Percentiles rank a stretch among this genome's conserved stretches.
These are phyloP conservation scores for Diaporthe helianthi DNA, from an alignment of 2,329 filamentous ascomycete species.

Conservation along the genomic window DNA sequence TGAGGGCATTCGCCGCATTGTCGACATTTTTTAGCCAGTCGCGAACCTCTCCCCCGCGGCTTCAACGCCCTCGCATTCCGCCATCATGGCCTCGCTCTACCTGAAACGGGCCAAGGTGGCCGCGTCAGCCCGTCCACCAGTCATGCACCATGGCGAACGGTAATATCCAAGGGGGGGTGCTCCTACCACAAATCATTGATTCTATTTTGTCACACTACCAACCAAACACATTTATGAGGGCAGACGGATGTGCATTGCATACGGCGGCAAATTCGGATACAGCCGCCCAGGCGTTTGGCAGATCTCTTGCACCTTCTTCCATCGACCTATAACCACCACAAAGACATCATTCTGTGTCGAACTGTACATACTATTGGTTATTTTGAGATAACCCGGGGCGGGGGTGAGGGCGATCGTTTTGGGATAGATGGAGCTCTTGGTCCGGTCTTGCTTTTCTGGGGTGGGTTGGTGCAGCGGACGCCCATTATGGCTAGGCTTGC, in stretches of 20 bases:
- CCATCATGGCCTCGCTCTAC: background rate
- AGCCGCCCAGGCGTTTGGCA: slow-evolving; percentile 32
- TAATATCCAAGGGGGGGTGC: slow-evolving; percentile 31
- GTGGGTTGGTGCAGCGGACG: background rate
- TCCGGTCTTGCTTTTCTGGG: slow-evolving; percentile 6
- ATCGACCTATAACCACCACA: slow-evolving; percentile 19
- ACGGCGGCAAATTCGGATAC: slow-evolving; percentile 29
- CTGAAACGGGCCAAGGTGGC: background rate
- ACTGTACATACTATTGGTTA: slow-evolving; percentile 31
- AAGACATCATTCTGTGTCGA: slow-evolving; percentile 8
- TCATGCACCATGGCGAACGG: slow-evolving; percentile 29
- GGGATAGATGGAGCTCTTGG: slow-evolving; percentile 31
- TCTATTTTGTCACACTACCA: slow-evolving; percentile 27
- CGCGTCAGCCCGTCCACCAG: slow-evolving; percentile 17
- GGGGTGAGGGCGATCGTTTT: slow-evolving; percentile 9
- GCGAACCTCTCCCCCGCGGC: too few species aligned
- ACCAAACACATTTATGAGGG: slow-evolving; percentile 30
- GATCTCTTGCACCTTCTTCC: slow-evolving; percentile 17
- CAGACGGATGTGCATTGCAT: slow-evolving; percentile 31
- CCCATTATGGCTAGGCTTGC: slow-evolving; percentile 13
- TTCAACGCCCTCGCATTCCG: slow-evolving; percentile 8
- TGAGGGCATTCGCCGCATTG: background rate
- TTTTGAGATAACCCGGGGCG: slow-evolving; percentile 20
- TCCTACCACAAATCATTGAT: slow-evolving; percentile 13
- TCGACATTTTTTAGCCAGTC: slow-evolving; percentile 9